Conservation (phyloP, 2,329 filamentous ascomycete species). For the Geosmithia morbida region DNA sequence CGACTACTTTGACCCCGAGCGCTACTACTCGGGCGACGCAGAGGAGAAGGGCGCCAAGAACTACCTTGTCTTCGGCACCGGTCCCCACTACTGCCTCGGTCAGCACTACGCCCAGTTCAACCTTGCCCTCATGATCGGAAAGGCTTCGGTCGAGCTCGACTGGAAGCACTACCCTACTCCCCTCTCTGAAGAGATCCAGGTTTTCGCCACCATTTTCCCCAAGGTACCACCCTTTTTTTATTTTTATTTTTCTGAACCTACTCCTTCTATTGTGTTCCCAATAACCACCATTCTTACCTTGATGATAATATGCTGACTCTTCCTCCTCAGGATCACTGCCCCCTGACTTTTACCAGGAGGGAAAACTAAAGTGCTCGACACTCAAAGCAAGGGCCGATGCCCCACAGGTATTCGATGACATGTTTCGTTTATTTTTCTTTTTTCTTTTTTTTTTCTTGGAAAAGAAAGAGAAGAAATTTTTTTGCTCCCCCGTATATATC, state of each 20-base stretch:
- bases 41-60: constrained; percentile 83
- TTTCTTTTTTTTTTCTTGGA: neutral
- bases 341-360: constrained; percentile 53
- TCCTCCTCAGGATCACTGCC: constrained; percentile 58
- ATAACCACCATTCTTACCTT: too few species aligned
- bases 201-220: constrained; percentile 97
- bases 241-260: too few species aligned
- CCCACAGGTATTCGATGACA: neutral
- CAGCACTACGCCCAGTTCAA: constrained; percentile 86
- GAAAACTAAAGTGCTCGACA: neutral
- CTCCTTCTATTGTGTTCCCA: too few species aligned
- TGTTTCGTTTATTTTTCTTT: neutral
- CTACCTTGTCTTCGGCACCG: constrained; percentile 89
- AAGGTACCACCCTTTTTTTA: too few species aligned
- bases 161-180: constrained; percentile 84
- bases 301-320: constrained; percentile 13
- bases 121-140: constrained; percentile 78
- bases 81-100: constrained; percentile 91
- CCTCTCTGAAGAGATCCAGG: constrained; percentile 84
- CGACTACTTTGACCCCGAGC: constrained; percentile 77
- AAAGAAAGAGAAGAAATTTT: too few species aligned
- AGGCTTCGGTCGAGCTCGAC: constrained; percentile 73
- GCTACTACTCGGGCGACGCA: constrained; percentile 81
- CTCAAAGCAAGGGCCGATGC: neutral
- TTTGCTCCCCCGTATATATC: neutral